Evolutionary conservation across 1,139 yeast species (phyloP).

Genomic region (Hemisphaericaspora lyxosophila): DNA sequence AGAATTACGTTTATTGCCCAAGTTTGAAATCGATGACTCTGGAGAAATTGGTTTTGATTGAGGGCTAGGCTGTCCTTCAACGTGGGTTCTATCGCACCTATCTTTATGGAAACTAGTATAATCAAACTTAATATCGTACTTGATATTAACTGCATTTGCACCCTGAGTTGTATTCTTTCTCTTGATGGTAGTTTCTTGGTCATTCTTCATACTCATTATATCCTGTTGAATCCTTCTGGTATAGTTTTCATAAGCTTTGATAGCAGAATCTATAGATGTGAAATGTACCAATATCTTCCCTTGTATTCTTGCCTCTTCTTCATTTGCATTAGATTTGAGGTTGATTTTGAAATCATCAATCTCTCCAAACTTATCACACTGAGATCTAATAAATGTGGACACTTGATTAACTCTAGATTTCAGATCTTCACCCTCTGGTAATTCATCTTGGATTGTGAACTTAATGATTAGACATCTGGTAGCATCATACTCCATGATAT

Average conservation of each 20-base stretch:
- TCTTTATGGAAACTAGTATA: constrained; percentile 32
- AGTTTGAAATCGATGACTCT: not conserved
- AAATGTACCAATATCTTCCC: constrained; percentile 32
- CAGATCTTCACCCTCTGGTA: constrained; percentile 6
- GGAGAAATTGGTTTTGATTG: not conserved
- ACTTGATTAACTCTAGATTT: constrained; percentile 7
- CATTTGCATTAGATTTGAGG: not conserved
- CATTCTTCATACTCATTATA: constrained; percentile 20
- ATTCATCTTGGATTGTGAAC: constrained; percentile 14
- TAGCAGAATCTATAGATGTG: constrained; percentile 42
- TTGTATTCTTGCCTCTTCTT: constrained; percentile 9
- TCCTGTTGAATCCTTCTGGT: constrained; percentile 26
- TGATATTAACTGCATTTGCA: constrained; percentile 7
- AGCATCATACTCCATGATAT: constrained; percentile 41
- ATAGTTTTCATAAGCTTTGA: constrained; percentile 36
- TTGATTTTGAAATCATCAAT: constrained; percentile 30
- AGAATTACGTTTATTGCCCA: not conserved
- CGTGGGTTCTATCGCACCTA: constrained; percentile 33
- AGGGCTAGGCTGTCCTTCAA: constrained; percentile 10
- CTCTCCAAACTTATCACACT: constrained; percentile 35
- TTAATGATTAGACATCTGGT: constrained; percentile 34
- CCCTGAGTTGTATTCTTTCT: constrained; percentile 5
- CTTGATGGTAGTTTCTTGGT: constrained; percentile 11
- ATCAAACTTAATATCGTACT: constrained; percentile 18
- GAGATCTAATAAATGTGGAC: constrained; percentile 16